Evolutionary conservation across 2,329 filamentous ascomycete species (phyloP), one percentile per base, ranked within the genome.

Genomic region (Cladophialophora psammophila): DNA sequence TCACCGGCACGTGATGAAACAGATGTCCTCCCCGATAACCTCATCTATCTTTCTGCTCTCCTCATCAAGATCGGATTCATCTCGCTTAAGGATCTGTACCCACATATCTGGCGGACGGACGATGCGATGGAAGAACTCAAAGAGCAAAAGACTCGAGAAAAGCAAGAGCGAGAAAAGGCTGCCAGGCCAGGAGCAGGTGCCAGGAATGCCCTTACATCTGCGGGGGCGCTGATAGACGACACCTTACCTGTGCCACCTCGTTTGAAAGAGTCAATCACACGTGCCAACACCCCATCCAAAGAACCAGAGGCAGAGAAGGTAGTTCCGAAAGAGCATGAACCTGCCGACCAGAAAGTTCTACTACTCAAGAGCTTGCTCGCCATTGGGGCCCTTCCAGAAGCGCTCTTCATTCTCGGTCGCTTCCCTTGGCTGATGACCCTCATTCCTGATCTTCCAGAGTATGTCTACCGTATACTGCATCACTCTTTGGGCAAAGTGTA

Each of bases 51-150:
- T 18, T 91, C 94, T 0, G 94, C 95, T 1, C 86, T 98, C 38
- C 86, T 99, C 35, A 94, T 99, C 80, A 99, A 99, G 80, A 92
- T 97, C 71, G 96, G 95, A 1, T 99, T 99, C 78, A 92, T 99
- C 67, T 97, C 95, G 1, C 82, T 99, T 6, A 86, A 88, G 60
- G 95, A 99, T 75, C 83, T 99, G 1, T 98, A 97, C 77, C 90
- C 93, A 15, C 95, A 99, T 77, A 85, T 99, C 0, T 96, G 93
- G 82, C 93, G 95, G 7, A 81, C 86, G 0, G 95, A 98, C 71
- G 89, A 92, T 36, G 84, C 88, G 3, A 98, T 99, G 94, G 86
- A 91, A 45, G 83, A 82, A 6, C 83, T 96, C 60, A 89, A 87
- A 70, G 85, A 88, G 48, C 87, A 89, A 71, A 88, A 91, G 68